phyloP scores from a whole-genome alignment of 2,329 filamentous ascomycete genomes.

The Aspergillus niger region DNA sequence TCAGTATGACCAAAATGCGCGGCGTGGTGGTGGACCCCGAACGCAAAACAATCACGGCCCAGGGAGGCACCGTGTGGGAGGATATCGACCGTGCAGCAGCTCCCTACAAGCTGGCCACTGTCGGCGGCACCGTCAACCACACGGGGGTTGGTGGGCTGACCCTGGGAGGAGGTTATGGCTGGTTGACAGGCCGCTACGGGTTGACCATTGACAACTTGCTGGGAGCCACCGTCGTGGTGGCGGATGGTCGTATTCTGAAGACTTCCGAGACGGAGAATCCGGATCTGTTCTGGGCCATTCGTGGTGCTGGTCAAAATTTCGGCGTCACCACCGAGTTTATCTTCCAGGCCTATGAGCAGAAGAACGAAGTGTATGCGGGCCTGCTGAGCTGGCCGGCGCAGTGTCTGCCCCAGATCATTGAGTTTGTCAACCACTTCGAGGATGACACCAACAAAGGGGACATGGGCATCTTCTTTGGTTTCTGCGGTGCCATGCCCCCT shows the following conservation, averaged over 20 bases:
- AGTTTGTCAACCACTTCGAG: slow-evolving; percentile 16
- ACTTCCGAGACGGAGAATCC: slow-evolving; percentile 46
- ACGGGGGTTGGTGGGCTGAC: slow-evolving; percentile 63
- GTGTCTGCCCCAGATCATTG: slow-evolving; percentile 27
- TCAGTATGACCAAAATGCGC: slow-evolving; percentile 1
- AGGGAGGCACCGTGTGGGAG: slow-evolving; percentile 6
- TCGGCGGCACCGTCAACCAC: slow-evolving; percentile 62
- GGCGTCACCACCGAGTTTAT: slow-evolving; percentile 48
- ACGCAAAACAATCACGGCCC: not conserved
- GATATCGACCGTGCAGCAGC: slow-evolving; percentile 57
- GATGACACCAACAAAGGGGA: slow-evolving; percentile 1
- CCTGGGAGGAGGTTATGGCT: slow-evolving; percentile 60
- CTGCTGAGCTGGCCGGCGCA: slow-evolving; percentile 30
- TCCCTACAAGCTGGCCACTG: slow-evolving; percentile 56
- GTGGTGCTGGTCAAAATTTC: slow-evolving; percentile 47
- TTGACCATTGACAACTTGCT: slow-evolving; percentile 54
- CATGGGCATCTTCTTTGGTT: slow-evolving; percentile 13
- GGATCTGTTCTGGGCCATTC: slow-evolving; percentile 52
- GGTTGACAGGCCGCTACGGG: slow-evolving; percentile 56
- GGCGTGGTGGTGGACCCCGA: not conserved
- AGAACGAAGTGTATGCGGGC: slow-evolving; percentile 37
- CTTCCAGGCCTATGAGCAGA: slow-evolving; percentile 38
- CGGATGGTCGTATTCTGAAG: slow-evolving; percentile 37
- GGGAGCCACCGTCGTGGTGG: slow-evolving; percentile 39
- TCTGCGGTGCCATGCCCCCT: slow-evolving; percentile 4